Percentiles rank a stretch among this genome's conserved stretches.
Conservation (phyloP, 2,329 filamentous ascomycete genomes). For the Pseudocercospora fijiensis region DNA sequence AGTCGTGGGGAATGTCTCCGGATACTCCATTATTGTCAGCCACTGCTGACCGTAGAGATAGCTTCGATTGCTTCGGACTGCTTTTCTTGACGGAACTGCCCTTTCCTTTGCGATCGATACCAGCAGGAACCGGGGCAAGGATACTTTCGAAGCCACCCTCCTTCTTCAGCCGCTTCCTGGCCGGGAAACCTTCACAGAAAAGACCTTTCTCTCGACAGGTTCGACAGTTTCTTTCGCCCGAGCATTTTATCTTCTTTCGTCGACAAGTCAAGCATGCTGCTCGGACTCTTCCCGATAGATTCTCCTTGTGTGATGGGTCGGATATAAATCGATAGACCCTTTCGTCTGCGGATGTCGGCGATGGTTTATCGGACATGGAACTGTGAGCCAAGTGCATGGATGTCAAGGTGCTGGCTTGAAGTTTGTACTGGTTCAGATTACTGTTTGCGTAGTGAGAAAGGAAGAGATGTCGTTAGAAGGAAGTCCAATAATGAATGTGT, state of each 20-base stretch:
- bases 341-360: constrained; percentile 15
- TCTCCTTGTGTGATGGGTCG: constrained; percentile 33
- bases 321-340: constrained; percentile 29
- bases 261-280: constrained; percentile 33
- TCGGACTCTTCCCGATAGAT: constrained; percentile 31
- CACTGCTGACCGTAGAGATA: not conserved
- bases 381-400: not conserved
- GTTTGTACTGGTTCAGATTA: not conserved
- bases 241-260: constrained; percentile 33
- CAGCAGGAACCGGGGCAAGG: constrained; percentile 4
- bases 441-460: not conserved
- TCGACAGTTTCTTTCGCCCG: constrained; percentile 27
- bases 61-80: constrained; percentile 1
- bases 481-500: not conserved
- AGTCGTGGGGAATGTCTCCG: not conserved
- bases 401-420: not conserved
- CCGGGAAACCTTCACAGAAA: constrained; percentile 29
- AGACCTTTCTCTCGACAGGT: constrained; percentile 30
- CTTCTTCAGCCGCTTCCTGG: constrained; percentile 25
- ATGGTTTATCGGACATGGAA: constrained; percentile 17
- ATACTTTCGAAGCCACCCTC: constrained; percentile 9
- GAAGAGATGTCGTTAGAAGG: not conserved
- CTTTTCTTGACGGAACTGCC: not conserved
- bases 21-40: not conserved
- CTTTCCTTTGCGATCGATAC: constrained; percentile 15